These are phyloP conservation scores for Diaporthe helianthi DNA, from an alignment of 2,329 filamentous ascomycete genomes.

Conservation along the genomic window DNA sequence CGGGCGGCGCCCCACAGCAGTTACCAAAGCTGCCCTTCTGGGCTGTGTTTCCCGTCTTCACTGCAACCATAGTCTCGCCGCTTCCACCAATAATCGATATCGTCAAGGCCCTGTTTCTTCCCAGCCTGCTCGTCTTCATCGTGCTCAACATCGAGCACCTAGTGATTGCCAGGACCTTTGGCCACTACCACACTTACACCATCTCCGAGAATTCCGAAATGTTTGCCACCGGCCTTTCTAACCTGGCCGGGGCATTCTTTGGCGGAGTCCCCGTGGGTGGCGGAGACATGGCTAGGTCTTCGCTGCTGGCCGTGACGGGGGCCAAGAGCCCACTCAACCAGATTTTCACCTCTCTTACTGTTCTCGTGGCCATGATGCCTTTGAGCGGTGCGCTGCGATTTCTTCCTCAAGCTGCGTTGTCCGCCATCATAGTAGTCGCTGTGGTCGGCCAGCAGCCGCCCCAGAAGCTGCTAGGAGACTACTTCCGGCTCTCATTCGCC, in stretches of 20 bases:
- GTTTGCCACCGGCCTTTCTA: conserved; percentile 21
- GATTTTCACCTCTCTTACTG: conserved; percentile 19
- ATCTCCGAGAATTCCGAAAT: conserved; percentile 25
- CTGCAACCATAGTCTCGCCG: background rate
- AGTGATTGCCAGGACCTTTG: conserved; percentile 19
- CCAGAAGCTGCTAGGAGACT: conserved; percentile 14
- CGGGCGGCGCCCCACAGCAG: background rate
- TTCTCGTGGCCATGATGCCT: conserved; percentile 17
- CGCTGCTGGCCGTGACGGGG: conserved; percentile 13
- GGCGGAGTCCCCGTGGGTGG: conserved; percentile 24
- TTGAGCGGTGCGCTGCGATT: conserved; percentile 7
- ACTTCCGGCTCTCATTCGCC: conserved; percentile 26
- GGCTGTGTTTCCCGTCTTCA: conserved; percentile 18
- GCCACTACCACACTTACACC: conserved; percentile 16
- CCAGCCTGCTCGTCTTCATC: conserved; percentile 27
- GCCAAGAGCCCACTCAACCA: conserved; percentile 28
- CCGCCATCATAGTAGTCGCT: conserved; percentile 19
- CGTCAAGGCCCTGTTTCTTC: conserved; percentile 14
- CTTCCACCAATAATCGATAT: background rate
- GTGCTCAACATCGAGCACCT: conserved; percentile 29
- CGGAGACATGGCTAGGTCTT: conserved; percentile 26
- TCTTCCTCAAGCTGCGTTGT: conserved; percentile 11
- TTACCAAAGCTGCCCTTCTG: conserved; percentile 26
- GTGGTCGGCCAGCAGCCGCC: conserved; percentile 27
- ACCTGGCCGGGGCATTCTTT: conserved; percentile 18